A percentile compares a stretch with the other conserved stretches of the same genome.
Conservation (phyloP, 257 asterid species). For the Leptodermis oblonga region DNA sequence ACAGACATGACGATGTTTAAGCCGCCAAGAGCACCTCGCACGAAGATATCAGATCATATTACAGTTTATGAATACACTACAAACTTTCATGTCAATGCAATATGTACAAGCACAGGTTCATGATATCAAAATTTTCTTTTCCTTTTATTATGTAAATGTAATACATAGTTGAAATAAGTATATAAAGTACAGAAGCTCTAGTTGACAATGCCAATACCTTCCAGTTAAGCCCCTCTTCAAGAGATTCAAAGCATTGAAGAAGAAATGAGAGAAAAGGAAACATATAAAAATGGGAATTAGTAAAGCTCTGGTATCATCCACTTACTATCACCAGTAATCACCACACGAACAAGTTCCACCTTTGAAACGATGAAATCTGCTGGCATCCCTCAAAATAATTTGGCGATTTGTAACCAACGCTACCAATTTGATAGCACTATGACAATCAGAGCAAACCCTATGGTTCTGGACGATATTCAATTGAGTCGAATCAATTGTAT, state of each 20-base stretch:
- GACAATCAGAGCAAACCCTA: slow-evolving; percentile 79
- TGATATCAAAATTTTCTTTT: slow-evolving; percentile 1
- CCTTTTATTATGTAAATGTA: slow-evolving; percentile 4
- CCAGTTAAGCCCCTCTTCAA: background rate
- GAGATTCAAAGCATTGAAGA: background rate
- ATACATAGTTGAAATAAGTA: background rate
- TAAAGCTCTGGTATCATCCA: background rate
- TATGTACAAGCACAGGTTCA: background rate
- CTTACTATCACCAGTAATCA: slow-evolving; percentile 66
- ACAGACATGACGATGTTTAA: background rate
- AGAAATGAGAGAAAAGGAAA: background rate
- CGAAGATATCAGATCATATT: too few species aligned
- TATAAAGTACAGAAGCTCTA: background rate
- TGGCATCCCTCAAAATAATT: slow-evolving; percentile 66
- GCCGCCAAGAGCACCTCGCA: background rate
- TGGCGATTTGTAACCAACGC: slow-evolving; percentile 47
- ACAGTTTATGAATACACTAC: background rate
- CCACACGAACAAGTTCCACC: slow-evolving; percentile 75
- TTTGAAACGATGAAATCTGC: slow-evolving; percentile 77
- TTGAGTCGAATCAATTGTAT: slow-evolving; percentile 54
- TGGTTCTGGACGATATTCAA: slow-evolving; percentile 82
- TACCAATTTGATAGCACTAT: slow-evolving; percentile 54
- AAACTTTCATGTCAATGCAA: background rate
- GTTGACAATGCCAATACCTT: background rate
- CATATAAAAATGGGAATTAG: background rate